Base-by-base conservation (phyloP, 257 asterid species). In the Solanum gandarillasii region DNA sequence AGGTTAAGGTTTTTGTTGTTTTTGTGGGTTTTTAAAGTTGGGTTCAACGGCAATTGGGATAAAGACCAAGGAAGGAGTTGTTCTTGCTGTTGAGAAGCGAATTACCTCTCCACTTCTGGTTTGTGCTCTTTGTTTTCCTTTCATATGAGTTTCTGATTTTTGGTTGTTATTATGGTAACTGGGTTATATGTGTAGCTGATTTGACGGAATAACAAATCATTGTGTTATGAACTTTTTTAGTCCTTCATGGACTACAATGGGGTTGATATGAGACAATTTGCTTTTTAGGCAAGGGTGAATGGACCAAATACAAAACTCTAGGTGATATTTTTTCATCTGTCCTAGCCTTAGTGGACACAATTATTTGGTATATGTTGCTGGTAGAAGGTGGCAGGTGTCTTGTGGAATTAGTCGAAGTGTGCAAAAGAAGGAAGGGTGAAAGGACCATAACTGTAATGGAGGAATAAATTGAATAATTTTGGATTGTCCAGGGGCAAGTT, bases 31-130 rank as follows among this genome's bases (percentile, higher is more conserved):
- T 20, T 88, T 87, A n/a, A 90, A 96, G 99, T 55, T 95, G 94
- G 99, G 99, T 74, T 96, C 98, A 29, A 96, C 98, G 83, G 99
- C 99, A 12, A 95, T 96, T 89, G 99, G 98, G 46, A 12, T 96
- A 68, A 96, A 96, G 93, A 95, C 99, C 35, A 96, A 94, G 91
- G 98, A 94, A 87, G 98, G 99, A 36, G 99, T 96, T 48, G 98
- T 96, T 88, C 98, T 96, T 85, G 98, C 97, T 74, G 99, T 95
- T 48, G 98, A 95, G 92, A 95, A 96, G 95, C 95, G 98, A 34
- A 95, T 95, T 86, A 96, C 99, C 8, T 96, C 99, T 5, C 97
- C 98, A 1, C 95, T 95, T 41, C 91, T 95, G 97, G 99, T 96
- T 87, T 89, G 93, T 79, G 58, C 84, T 43, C 25, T 43, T 43